A percentile compares a stretch with the other conserved stretches of the same genome.
phyloP scores from a whole-genome alignment of 495 filamentous ascomycete genomes.

The Podospora conica region DNA sequence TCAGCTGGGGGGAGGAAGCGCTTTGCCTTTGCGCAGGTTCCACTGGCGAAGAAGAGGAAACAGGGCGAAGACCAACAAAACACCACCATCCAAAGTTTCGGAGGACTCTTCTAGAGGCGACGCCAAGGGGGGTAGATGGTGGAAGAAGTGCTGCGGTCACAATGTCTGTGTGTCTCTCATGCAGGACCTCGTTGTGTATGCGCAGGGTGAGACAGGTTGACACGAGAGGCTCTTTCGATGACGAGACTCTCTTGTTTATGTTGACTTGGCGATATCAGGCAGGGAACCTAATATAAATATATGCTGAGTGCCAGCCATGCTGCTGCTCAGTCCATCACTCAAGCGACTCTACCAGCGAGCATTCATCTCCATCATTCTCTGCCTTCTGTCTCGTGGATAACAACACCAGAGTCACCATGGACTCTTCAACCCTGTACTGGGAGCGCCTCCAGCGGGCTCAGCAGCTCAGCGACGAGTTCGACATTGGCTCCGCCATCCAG shows the following conservation, averaged over 20 bases:
- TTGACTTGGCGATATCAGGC: background rate
- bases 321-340: background rate
- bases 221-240: background rate
- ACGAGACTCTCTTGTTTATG: background rate
- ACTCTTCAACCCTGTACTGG: background rate
- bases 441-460: background rate
- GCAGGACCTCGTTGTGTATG: background rate
- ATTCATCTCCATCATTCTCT: background rate
- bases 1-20: constrained; percentile 34
- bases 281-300: background rate
- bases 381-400: background rate
- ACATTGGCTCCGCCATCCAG: background rate
- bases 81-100: background rate
- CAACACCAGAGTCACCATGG: background rate
- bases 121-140: background rate
- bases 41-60: constrained; percentile 42
- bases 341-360: background rate
- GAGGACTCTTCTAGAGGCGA: background rate
- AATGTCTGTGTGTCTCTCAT: background rate
- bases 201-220: background rate
- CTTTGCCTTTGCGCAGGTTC: constrained; percentile 68
- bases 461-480: background rate
- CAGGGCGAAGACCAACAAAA: constrained; percentile 50
- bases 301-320: background rate
- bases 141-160: background rate